Evolutionary conservation across 2,329 filamentous ascomycete genomes (phyloP), one percentile per base, ranked within the genome.

Genomic region (Dactylonectria estremocensis): DNA sequence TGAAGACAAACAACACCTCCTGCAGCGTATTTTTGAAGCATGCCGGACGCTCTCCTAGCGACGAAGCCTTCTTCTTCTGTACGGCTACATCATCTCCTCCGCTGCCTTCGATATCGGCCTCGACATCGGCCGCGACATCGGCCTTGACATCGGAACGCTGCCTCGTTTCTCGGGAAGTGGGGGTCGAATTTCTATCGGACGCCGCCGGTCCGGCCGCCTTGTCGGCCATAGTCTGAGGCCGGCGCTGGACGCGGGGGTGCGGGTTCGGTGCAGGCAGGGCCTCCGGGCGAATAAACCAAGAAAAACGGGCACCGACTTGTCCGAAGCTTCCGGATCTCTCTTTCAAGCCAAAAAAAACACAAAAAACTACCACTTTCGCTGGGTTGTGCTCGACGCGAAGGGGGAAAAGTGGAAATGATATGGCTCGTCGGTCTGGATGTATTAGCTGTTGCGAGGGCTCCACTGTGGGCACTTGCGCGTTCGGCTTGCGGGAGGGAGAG

Each of bases 1-100:
- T 90, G 18, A 90, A 77, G 16, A 93, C 88, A 73, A 93, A 93
- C 2, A 90, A 80, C 43, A 89, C 83, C 81, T 93, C 91, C 73
- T 92, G 88, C 2, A 88, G 62, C 0, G 89, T 91, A 48, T 84
- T 90, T 48, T 79, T 85, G 83, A 93, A 93, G 79, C 88, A 91
- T 72, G 79, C 83, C 33, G 89, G 89, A 9, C 89, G 83, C 40
- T 71, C 71, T 16, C 80, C 80, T 50, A 80, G 20, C 28, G 37
- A 48, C 73, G 58, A 72, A 31, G 28, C 22, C n/a, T 56, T 52
- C 43, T 46, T 66, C 53, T 66, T 64, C 58, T 67, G 60, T 11
- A 56, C 37, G 5, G 54, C 58, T 31, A 20, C 16, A 33, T 64
- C 64, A 4, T 70, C 61, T 31, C 61, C 66, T 62, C 68, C 60